Conservation (phyloP, 164 flowering plant species). For the Kingdonia uniflora region DNA sequence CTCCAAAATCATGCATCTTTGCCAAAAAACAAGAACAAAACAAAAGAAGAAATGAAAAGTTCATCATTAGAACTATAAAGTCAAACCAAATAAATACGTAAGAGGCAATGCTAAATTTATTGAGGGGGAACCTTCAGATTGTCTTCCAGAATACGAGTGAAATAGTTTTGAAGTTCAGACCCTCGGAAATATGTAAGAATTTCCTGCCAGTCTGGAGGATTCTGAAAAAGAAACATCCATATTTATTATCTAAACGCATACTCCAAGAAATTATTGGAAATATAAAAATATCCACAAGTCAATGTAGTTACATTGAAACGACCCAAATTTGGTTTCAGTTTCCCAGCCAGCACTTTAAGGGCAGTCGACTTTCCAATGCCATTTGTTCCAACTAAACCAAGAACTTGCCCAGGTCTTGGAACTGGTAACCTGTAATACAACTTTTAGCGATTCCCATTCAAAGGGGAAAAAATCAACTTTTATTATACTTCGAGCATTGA, state of each 20-base stretch:
- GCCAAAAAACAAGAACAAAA: too few relatives aligned
- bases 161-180: slow-evolving; percentile 94
- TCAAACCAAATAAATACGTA: too few relatives aligned
- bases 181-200: slow-evolving; percentile 94
- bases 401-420: slow-evolving; percentile 98
- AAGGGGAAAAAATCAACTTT: neutral
- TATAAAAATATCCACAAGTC: neutral
- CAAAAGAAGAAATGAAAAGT: too few relatives aligned
- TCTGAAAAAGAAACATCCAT: slow-evolving; percentile 41
- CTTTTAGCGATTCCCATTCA: slow-evolving; percentile 1
- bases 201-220: slow-evolving; percentile 99
- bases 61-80: too few relatives aligned
- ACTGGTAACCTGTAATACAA: slow-evolving; percentile 71
- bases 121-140: slow-evolving; percentile 97
- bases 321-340: slow-evolving; percentile 94
- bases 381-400: slow-evolving; percentile 97
- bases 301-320: slow-evolving; percentile 62
- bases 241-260: too few relatives aligned
- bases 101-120: too few relatives aligned
- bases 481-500: neutral
- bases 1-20: too few relatives aligned
- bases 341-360: slow-evolving; percentile 94
- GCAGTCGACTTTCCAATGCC: slow-evolving; percentile 99
- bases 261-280: too few relatives aligned
- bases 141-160: slow-evolving; percentile 92